Conservation (phyloP, 257 asterid genomes). For the Solanum microdontum region DNA sequence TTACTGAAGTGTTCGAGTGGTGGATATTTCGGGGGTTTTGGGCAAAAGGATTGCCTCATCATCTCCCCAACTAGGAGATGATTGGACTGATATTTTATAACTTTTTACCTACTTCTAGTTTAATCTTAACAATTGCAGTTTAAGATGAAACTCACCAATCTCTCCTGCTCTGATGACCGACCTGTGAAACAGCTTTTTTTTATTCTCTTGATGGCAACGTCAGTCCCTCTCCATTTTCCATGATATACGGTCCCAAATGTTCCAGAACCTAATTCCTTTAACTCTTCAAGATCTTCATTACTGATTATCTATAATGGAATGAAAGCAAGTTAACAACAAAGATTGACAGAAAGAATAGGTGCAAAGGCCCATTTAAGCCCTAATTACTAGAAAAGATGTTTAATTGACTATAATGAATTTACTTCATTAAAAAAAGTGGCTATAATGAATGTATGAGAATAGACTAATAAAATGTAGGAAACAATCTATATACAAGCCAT, state of each 20-base stretch:
- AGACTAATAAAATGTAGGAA: background rate
- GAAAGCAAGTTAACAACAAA: background rate
- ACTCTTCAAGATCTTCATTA: constrained; percentile 84
- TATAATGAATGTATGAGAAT: background rate
- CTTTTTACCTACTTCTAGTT: background rate
- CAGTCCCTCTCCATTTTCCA: constrained; percentile 96
- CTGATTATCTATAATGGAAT: constrained; percentile 44
- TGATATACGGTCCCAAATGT: constrained; percentile 93
- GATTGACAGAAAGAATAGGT: background rate
- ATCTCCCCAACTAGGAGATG: background rate
- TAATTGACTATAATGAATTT: background rate
- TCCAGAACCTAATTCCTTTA: constrained; percentile 88
- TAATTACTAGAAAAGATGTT: background rate
- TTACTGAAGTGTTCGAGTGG: background rate
- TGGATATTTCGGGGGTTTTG: background rate
- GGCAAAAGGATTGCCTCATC: background rate
- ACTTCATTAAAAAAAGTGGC: background rate
- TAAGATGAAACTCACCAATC: constrained; percentile 35
- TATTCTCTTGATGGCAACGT: constrained; percentile 84
- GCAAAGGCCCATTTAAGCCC: background rate
- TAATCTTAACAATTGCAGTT: background rate
- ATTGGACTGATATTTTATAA: background rate
- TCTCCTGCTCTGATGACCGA: constrained; percentile 79
- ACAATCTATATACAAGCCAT: background rate
- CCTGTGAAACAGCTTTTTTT: constrained; percentile 83